Base-by-base conservation (phyloP, 805 yeast genomes). In the Yarrowia hollandica region DNA sequence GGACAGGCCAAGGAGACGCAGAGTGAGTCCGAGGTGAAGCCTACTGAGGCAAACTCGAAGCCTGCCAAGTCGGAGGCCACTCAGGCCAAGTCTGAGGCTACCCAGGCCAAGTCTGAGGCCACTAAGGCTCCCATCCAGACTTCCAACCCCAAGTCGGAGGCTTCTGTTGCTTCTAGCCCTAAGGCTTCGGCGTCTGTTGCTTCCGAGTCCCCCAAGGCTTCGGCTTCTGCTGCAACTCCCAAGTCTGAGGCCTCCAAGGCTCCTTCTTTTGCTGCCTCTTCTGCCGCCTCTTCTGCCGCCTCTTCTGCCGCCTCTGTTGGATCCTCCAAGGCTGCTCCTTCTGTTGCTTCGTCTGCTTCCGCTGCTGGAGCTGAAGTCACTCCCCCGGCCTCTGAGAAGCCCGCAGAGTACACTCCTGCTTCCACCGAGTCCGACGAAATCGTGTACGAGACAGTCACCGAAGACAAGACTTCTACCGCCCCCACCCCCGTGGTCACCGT, bases 401-500 rank as follows among this genome's bases (percentile, higher is more conserved):
- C 42, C 11, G 42, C 25, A 12, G 28, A 38, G 28, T 12, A 38
- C 42, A 19, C 42, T 11, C 3, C 33, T 19, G 12, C 52, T 14
- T 15, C 39, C 8, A 22, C 33, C 7, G 58, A 52, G 18, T 14
- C 23, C 10, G 58, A 52, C 26, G 58, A 52, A 18, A 16, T 16
- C 26, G 34, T 35, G n/a, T 52, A 52, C 44, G 44, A 35, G 44
- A 52, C 58, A 7, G 44, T 52, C n/a, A 37, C 44, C 15, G 44
- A 25, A 14, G 44, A 35, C n/a, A 16, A 26, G 9, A 52, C 57
- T 8, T 26, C 58, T 22, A 48, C 60, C 1, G 59, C 61, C 8
- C 60, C 63, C 2, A 19, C 60, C 25, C 55, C 56, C n/a, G 35
- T 39, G n/a, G 42, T 58, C 2, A 61, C 66, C 16, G 60, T 44